Percentiles rank a stretch among this genome's conserved stretches.
Evolutionary conservation across 2,329 filamentous ascomycete species (phyloP).

Genomic region (Penicillium hordei): DNA sequence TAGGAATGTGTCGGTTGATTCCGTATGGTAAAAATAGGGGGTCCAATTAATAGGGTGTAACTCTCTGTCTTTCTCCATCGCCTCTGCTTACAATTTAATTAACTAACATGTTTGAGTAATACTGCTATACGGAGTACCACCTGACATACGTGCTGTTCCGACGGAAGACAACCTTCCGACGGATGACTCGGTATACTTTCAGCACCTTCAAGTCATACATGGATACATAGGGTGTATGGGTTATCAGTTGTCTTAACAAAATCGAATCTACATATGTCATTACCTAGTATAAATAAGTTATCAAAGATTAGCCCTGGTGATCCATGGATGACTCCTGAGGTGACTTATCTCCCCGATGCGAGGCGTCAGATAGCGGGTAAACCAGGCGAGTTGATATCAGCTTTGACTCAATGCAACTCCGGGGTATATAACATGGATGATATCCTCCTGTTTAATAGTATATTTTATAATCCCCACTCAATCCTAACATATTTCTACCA

Average conservation of each 20-base stretch:
- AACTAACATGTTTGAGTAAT: neutral
- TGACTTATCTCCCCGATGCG: constrained; percentile 6
- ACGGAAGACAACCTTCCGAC: neutral
- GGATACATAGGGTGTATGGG: no score
- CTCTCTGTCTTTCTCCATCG: no score
- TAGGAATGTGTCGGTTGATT: no score
- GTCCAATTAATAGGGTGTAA: no score
- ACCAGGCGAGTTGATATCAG: constrained; percentile 8
- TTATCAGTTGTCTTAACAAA: neutral
- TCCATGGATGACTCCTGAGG: no score
- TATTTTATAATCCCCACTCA: neutral
- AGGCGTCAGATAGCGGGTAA: constrained; percentile 17
- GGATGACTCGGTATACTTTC: neutral
- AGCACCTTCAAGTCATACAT: neutral
- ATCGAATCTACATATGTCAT: neutral
- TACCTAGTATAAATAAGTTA: neutral
- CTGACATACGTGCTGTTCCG: no score
- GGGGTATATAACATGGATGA: neutral
- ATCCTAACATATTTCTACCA: neutral
- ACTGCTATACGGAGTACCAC: neutral
- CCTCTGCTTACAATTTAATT: no score
- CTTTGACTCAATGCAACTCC: neutral
- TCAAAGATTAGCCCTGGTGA: neutral
- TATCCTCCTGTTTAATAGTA: neutral
- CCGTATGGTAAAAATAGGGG: no score